Evolutionary conservation across 108 stramenopile genomes (phyloP), one percentile per base, ranked within the genome.

Genomic region (Nitzschia sp.): DNA sequence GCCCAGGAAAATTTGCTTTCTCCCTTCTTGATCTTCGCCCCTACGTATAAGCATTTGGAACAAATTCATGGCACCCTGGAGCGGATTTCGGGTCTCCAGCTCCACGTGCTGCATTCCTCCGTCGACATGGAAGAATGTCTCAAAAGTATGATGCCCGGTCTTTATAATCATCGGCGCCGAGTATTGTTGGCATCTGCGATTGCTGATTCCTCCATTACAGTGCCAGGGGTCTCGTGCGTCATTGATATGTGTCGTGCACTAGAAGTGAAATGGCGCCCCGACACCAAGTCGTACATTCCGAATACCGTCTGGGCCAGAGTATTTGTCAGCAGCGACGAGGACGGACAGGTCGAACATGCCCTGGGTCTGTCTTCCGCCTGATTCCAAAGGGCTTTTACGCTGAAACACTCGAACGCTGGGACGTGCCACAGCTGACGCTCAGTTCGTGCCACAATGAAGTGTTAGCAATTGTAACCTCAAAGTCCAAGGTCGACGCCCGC

Each of bases 181-280:
- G 42, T 83, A 19, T 31, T 83, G n/a, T 70, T 83, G n/a, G 78
- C 78, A 27, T 79, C 78, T 9, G 82, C 82, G 3, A 83, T 83
- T 64, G 82, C 82, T 0, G 82, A 83, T 34, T 75, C 74, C 3
- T 76, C 75, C 29, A 46, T 83, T 28, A 83, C 82, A 25, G 76
- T 83, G 19, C 82, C 82, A 1, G 64, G 67, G 33, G 82, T 83
- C 5, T 63, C 75, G 3, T 63, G 60, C 32, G 82, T 83, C n/a
- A 83, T 83, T 63, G 82, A 83, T 71, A 70, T 71, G 13, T 83
- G 82, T 53, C 54, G 82, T 27, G 63, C 76, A 3, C 55, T 82
- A 32, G 65, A 79, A 59, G 82, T 82, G 30, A 65, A 62, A 26
- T 82, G 82, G 82, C 31, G 60, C 27, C 21, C 64, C 23, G 62